Base-by-base conservation (phyloP, 768 basidiomycete species). In the Asterophora lycoperdoides region DNA sequence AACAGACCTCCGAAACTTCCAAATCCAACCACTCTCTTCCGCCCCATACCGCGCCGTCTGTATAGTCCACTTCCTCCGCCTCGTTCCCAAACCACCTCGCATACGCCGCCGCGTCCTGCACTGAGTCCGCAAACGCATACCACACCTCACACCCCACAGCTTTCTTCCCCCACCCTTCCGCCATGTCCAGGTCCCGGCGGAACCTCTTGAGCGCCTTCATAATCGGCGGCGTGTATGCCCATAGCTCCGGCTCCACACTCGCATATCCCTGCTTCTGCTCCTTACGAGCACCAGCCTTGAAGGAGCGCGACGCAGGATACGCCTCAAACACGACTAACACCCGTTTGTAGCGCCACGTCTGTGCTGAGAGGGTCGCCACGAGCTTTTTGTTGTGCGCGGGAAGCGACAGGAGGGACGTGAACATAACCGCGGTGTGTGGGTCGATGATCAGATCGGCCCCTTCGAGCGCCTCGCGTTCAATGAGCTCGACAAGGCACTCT, bases 151-250 rank as follows among this genome's bases (percentile, higher is more conserved):
- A 76, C 0, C 51, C 64, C 13, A 59, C 43, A 13, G 74, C 56
- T 60, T 83, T 83, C 37, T 70, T 72, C 38, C 72, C 72, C 54
- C 72, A 82, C 1, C 76, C 86, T 51, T 84, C 83, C 0, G 78
- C 71, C 13, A 92, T 79, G 18, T 64, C 73, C 18, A 90, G 44
- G 53, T 81, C 78, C 45, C 89, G 69, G 48, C 79, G 68, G 26
- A 92, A 74, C 60, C 78, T 85, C 64, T 78, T 82, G 56, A 90
- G 67, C 0, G 85, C 81, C 54, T 84, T 89, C 48, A 86, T 56
- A 33, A 86, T 75, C 0, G 85, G 83, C 2, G 80, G 79, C 0
- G 84, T 78, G 58, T 83, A 88, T 0, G 81, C 77, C 45, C 73
- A 71, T 29, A 73, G 57, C 2, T 54, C 64, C 10, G 54, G 54